Base-by-base conservation (phyloP, 2,329 filamentous ascomycete genomes). In the Knufia fluminis region DNA sequence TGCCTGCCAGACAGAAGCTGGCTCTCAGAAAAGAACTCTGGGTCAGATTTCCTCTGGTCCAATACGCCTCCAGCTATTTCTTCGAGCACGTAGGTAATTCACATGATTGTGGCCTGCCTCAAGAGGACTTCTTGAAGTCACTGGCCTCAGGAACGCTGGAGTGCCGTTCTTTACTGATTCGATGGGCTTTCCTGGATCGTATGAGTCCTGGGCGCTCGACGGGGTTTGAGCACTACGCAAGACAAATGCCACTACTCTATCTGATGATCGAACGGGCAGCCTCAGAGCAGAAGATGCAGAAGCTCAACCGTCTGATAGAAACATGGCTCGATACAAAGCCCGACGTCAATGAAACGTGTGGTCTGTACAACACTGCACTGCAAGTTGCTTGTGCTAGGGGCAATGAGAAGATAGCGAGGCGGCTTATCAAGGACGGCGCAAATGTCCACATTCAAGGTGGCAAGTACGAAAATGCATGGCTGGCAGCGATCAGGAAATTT, bases 401-500 rank as follows among this genome's bases (percentile, higher is more conserved):
- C 24, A 49, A 52, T 35, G 19, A 44, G 24, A 19, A 23, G 16
- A 39, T 54, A 19, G 57, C 60, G 1, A 48, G 49, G 50, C 19
- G 60, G 24, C 54, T 61, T 3, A 46, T 60, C 39, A 52, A 55
- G 16, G 28, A 54, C 9, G 50, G 53, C 12, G 60, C 58, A 9
- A 51, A 59, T 42, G 45, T 57, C 41, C 54, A 55, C 42, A 46
- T 49, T 12, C n/a, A 49, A 31, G 52, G 38, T 16, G 33, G 33
- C 6, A 6, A n/a, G 10, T 17, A n/a, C 9, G 33, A 16, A 7
- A 36, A 36, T 36, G 16, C 33, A n/a, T 14, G 7, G n/a, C 9
- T 8, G 33, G 33, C 33, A 4, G 9, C 10, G 7, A 7, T 31
- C 7, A 31, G 28, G 7, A 7, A 31, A 7, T 7, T 7, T 14